phyloP scores from a whole-genome alignment of 805 yeast genomes.

The Wickerhamiella bombiphila region DNA sequence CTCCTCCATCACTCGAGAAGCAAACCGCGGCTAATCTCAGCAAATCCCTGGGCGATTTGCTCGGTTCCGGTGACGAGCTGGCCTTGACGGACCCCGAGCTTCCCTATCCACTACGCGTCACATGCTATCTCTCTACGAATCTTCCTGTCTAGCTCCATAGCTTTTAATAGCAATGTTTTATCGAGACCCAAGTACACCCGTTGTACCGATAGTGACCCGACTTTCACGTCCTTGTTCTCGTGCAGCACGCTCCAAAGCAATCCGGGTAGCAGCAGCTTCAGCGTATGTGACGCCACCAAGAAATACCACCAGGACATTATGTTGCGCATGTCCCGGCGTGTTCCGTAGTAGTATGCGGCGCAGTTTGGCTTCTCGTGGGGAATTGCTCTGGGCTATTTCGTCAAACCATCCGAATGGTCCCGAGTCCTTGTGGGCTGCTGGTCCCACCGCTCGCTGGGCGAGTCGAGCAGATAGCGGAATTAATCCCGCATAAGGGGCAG shows the following conservation, averaged over 20 bases:
- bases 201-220: conserved; percentile 26
- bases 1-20: conserved; percentile 34
- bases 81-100: conserved; percentile 38
- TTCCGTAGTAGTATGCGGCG: conserved; percentile 22
- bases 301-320: conserved; percentile 35
- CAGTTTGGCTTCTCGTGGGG: conserved; percentile 22
- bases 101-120: conserved; percentile 29
- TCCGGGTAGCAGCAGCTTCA: conserved; percentile 60
- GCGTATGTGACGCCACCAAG: conserved; percentile 81
- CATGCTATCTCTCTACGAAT: conserved; percentile 9
- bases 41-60: conserved; percentile 25
- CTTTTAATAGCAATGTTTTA: conserved; percentile 31
- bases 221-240: conserved; percentile 23
- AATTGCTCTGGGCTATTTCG: conserved; percentile 11
- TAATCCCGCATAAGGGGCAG: conserved; percentile 50
- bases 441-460: conserved; percentile 31
- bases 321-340: conserved; percentile 20
- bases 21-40: conserved; percentile 33
- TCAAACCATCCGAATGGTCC: conserved; percentile 32
- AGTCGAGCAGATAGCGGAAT: conserved; percentile 63
- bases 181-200: conserved; percentile 30
- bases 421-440: conserved; percentile 17
- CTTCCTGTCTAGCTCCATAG: not conserved
- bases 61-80: conserved; percentile 34
- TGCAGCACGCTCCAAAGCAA: conserved; percentile 28